These are phyloP conservation scores for Toxicodendron radicans DNA, from an alignment of 345 rosid species.

Conservation along the genomic window DNA sequence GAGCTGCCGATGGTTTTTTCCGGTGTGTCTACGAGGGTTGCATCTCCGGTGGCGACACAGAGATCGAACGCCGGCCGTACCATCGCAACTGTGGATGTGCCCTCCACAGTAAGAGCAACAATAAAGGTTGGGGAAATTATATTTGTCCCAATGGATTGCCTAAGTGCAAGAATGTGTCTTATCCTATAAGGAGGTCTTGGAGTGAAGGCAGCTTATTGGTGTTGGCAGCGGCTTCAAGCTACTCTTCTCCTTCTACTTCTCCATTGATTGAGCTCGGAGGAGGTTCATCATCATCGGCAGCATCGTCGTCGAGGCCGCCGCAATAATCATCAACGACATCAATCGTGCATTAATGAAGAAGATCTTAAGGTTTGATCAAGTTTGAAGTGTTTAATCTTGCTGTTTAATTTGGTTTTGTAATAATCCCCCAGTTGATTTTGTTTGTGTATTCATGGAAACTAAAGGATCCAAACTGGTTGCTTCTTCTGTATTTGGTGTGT, in stretches of 20 bases:
- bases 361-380: constrained; percentile 2
- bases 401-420: too few species aligned
- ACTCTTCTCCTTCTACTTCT: constrained; percentile 47
- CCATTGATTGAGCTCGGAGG: constrained; percentile 10
- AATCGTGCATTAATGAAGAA: too few species aligned
- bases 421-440: background rate
- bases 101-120: constrained; percentile 31
- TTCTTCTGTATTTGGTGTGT: too few species aligned
- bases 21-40: constrained; percentile 55
- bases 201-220: constrained; percentile 65
- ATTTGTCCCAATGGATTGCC: constrained; percentile 26
- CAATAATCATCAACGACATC: background rate
- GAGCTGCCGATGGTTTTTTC: constrained; percentile 60
- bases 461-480: too few species aligned
- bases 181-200: constrained; percentile 61
- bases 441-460: background rate
- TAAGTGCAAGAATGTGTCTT: constrained; percentile 36
- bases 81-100: constrained; percentile 68
- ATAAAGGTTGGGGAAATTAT: constrained; percentile 20
- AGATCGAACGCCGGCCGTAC: constrained; percentile 61
- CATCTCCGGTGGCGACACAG: constrained; percentile 44
- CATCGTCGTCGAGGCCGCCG: too few species aligned
- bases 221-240: constrained; percentile 29
- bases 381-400: background rate
- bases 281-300: background rate